Conservation (phyloP, 305 asterid genomes). For the Plantago lanceolata region DNA sequence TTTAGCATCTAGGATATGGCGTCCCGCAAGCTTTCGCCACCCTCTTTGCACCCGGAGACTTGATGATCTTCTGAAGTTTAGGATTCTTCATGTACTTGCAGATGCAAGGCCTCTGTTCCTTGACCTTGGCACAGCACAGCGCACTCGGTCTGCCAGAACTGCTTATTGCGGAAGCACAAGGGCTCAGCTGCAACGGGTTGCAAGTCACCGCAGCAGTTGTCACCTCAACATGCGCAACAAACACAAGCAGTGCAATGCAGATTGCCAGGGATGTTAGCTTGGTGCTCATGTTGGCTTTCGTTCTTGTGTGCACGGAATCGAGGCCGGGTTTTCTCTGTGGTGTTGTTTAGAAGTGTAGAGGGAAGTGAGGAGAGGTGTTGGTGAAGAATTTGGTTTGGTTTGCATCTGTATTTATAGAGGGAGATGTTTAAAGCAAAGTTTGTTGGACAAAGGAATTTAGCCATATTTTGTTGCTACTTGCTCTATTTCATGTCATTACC, state of each 20-base stretch:
- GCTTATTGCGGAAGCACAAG: conserved; percentile 66
- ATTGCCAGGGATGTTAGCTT: conserved; percentile 32
- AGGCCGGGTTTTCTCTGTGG: background rate
- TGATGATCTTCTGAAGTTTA: conserved; percentile 56
- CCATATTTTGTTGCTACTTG: too few species aligned
- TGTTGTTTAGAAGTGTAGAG: background rate
- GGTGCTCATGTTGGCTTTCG: conserved; percentile 25
- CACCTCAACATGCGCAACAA: conserved; percentile 33
- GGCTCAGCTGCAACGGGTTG: conserved; percentile 68
- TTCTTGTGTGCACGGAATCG: background rate
- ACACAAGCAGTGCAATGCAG: conserved; percentile 26
- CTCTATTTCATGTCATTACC: too few species aligned
- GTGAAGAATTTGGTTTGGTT: background rate
- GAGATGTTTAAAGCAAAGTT: background rate
- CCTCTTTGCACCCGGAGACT: conserved; percentile 70
- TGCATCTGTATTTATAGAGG: conserved; percentile 4
- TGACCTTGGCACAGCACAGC: conserved; percentile 39
- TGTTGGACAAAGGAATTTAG: background rate
- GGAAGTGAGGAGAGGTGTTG: background rate
- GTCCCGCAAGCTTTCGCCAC: conserved; percentile 48
- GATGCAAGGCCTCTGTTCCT: conserved; percentile 76
- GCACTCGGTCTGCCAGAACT: conserved; percentile 46
- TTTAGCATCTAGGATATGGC: conserved; percentile 41
- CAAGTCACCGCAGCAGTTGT: conserved; percentile 51
- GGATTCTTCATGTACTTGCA: conserved; percentile 73